Evolutionary conservation across 192 early-diverging fungal genomes (phyloP), one percentile per base, ranked within the genome.

Genomic region (Coemansia pectinata): DNA sequence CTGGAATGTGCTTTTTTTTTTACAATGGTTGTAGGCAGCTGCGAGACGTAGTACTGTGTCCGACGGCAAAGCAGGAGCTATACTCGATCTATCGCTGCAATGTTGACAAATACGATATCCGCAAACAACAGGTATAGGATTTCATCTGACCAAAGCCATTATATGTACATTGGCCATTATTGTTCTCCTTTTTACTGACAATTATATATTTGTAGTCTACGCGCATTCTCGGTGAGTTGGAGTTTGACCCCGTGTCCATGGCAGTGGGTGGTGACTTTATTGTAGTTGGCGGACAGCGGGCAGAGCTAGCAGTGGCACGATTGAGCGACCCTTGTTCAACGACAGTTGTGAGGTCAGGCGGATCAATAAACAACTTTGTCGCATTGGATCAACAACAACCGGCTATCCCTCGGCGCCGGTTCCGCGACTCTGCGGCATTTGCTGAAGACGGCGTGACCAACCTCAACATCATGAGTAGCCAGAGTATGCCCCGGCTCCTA

Each of bases 1-100:
- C 57, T 34, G 33, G 17, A 59, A 31, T 36, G 23, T 41, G 44
- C 50, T 48, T 52, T 15, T 44, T 33, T 31, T 62, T n/a, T n/a
- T n/a, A n/a, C n/a, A n/a, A n/a, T n/a, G n/a, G n/a, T 63, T 73
- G 38, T 83, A 94, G 94, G 93, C 96, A 98, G 79, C 85, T 98
- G 47, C 87, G 95, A 33, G 95, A 98, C 74, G 88, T 97, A 27
- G 81, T 98, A 12, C 72, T 90, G 6, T 93, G 95, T 53, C 92
- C 93, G 4, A 85, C 85, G 29, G 81, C 76, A 25, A 88, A 82
- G 62, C 86, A 87, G 19, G 91, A 95, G 80, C 87, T 98, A 31
- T 87, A 93, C 36, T 93, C 91, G 69, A 91, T 95, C 29, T 77
- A 76, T 65, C 69, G 76, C 65, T 74, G 78, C 67, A 82, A 74